Percentiles rank a stretch among this genome's conserved stretches.
Evolutionary conservation across 2,329 filamentous ascomycete genomes (phyloP).

Genomic region (Aspergillus sergii): DNA sequence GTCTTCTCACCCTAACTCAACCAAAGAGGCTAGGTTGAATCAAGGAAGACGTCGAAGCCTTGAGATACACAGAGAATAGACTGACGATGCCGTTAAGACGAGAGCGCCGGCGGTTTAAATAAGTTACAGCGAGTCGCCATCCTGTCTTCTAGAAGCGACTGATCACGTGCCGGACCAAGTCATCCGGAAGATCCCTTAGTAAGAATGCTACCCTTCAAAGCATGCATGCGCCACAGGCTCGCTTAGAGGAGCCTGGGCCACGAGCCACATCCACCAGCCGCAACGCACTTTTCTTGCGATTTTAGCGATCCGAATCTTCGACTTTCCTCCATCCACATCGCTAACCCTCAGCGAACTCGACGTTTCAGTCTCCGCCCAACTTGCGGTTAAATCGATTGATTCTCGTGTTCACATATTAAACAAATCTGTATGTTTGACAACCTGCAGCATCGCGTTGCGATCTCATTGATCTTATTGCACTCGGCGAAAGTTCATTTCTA

Average conservation of each 20-base stretch:
- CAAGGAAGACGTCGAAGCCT: background rate
- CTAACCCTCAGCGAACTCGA: conserved; percentile 70
- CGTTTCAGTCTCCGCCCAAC: conserved; percentile 99
- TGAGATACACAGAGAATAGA: conserved; percentile 9
- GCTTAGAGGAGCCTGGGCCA: conserved; percentile 36
- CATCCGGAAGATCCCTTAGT: conserved; percentile 4
- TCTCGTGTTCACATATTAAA: conserved; percentile 53
- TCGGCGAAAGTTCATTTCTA: conserved; percentile 2
- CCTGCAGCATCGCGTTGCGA: background rate
- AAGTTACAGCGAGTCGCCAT: conserved; percentile 18
- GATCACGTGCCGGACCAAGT: conserved; percentile 29
- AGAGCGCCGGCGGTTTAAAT: conserved; percentile 12
- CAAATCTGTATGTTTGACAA: conserved; percentile 29
- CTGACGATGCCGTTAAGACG: conserved; percentile 10
- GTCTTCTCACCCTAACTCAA: conserved; percentile 13
- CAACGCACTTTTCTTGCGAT: conserved; percentile 43
- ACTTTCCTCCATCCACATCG: conserved; percentile 32
- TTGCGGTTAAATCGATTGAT: conserved; percentile 99
- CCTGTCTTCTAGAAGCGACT: conserved; percentile 28
- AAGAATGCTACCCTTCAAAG: conserved; percentile 4
- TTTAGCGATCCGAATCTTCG: conserved; percentile 28
- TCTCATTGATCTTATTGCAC: background rate
- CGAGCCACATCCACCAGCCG: conserved; percentile 38
- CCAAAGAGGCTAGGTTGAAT: conserved; percentile 1
- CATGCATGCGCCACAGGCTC: conserved; percentile 35